Evolutionary conservation across 2,329 filamentous ascomycete genomes (phyloP).

Genomic region (Cladosporium austrohemisphaericum): DNA sequence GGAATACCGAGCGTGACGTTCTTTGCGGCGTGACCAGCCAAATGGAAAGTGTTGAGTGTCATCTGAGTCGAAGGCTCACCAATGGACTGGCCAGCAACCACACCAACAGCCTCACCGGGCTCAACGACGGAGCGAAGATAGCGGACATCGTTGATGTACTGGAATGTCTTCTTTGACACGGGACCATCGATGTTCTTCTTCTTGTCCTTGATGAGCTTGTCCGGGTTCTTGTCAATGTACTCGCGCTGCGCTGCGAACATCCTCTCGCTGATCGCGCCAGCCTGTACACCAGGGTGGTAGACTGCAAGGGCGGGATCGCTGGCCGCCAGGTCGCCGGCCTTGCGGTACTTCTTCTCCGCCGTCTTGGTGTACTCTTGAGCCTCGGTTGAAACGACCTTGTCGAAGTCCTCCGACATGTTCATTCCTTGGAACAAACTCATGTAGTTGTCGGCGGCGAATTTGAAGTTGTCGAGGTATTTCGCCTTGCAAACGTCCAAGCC

Average conservation of each 20-base stretch:
- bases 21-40: slow-evolving; percentile 96
- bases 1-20: slow-evolving; percentile 99
- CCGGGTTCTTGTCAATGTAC: slow-evolving; percentile 74
- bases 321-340: slow-evolving; percentile 62
- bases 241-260: slow-evolving; percentile 69
- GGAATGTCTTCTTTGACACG: slow-evolving; percentile 67
- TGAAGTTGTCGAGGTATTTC: slow-evolving; percentile 84
- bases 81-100: slow-evolving; percentile 93
- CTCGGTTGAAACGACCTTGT: slow-evolving; percentile 63
- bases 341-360: slow-evolving; percentile 75
- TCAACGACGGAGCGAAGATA: slow-evolving; percentile 90
- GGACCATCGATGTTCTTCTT: slow-evolving; percentile 45
- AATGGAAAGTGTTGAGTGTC: slow-evolving; percentile 99
- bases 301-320: slow-evolving; percentile 72
- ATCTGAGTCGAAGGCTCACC: slow-evolving; percentile 98
- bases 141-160: slow-evolving; percentile 82
- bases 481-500: slow-evolving; percentile 92
- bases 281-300: slow-evolving; percentile 71
- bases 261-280: slow-evolving; percentile 83
- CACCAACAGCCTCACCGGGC: slow-evolving; percentile 92
- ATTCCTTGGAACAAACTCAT: slow-evolving; percentile 74
- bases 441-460: slow-evolving; percentile 84
- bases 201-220: slow-evolving; percentile 58
- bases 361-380: slow-evolving; percentile 59
- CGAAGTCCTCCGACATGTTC: slow-evolving; percentile 54